A percentile compares a stretch with the other conserved stretches of the same genome.
phyloP scores from a whole-genome alignment of 345 rosid genomes.

The Camelina laxa region DNA sequence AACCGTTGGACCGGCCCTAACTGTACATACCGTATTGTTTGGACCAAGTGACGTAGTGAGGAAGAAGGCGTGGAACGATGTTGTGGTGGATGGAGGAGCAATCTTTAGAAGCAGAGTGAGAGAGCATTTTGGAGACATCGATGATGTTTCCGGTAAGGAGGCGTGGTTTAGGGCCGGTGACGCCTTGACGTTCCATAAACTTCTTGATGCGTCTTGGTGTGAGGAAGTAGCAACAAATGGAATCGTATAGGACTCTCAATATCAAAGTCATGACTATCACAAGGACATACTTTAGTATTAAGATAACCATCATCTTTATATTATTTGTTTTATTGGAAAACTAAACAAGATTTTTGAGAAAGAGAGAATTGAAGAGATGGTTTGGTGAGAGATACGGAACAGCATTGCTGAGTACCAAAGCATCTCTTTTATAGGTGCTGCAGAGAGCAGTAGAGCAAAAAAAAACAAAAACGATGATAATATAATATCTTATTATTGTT shows the following conservation, averaged over 20 bases:
- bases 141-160: conserved; percentile 76
- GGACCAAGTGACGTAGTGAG: conserved; percentile 87
- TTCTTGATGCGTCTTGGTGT: conserved; percentile 79
- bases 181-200: conserved; percentile 83
- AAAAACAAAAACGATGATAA: not conserved
- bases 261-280: conserved; percentile 43
- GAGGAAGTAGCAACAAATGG: conserved; percentile 66
- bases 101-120: conserved; percentile 65
- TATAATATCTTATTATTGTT: not conserved
- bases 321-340: not conserved
- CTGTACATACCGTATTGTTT: conserved; percentile 62
- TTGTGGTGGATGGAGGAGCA: conserved; percentile 68
- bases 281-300: conserved; percentile 37
- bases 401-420: conserved; percentile 16
- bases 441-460: not conserved
- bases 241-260: conserved; percentile 54
- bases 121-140: conserved; percentile 66
- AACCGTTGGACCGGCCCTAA: not conserved
- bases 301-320: conserved; percentile 27
- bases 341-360: conserved; percentile 5
- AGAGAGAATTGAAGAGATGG: conserved; percentile 9
- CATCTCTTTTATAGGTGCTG: conserved; percentile 42
- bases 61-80: conserved; percentile 77
- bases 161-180: conserved; percentile 82
- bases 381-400: conserved; percentile 32